phyloP scores from a whole-genome alignment of 768 basidiomycete species.

The Collybiopsis luxurians region DNA sequence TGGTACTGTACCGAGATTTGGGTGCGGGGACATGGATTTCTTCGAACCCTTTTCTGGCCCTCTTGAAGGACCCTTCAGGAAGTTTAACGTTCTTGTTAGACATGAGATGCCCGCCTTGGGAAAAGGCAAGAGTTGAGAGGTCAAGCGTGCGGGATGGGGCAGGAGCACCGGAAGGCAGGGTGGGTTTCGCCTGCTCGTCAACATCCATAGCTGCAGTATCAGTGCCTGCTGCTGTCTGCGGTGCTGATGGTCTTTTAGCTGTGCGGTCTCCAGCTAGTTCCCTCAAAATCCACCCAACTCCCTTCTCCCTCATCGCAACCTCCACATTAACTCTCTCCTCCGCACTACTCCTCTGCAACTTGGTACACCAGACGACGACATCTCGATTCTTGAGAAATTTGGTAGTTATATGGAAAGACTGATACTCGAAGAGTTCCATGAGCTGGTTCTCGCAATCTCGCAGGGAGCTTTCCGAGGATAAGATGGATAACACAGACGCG shows the following conservation, averaged over 20 bases:
- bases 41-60: conserved; percentile 93
- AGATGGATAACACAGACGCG: conserved; percentile 74
- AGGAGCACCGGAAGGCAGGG: conserved; percentile 76
- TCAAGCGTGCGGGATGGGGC: conserved; percentile 87
- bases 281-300: conserved; percentile 91
- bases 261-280: conserved; percentile 78
- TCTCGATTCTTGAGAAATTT: conserved; percentile 95
- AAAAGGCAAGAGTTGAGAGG: conserved; percentile 93
- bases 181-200: conserved; percentile 46
- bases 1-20: conserved; percentile 42
- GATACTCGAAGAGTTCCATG: conserved; percentile 95
- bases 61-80: conserved; percentile 97
- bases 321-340: conserved; percentile 92
- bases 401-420: conserved; percentile 85
- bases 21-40: conserved; percentile 97
- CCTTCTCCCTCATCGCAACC: conserved; percentile 98
- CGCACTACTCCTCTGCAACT: conserved; percentile 84
- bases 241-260: neutral
- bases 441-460: conserved; percentile 95
- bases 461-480: conserved; percentile 73
- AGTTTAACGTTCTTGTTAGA: conserved; percentile 98
- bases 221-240: conserved; percentile 45
- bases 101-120: conserved; percentile 95
- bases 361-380: conserved; percentile 96
- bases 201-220: conserved; percentile 74